A percentile compares a stretch with the other conserved stretches of the same genome.
Evolutionary conservation across 2,329 filamentous ascomycete species (phyloP).

Genomic region (Aspergillus sp.): DNA sequence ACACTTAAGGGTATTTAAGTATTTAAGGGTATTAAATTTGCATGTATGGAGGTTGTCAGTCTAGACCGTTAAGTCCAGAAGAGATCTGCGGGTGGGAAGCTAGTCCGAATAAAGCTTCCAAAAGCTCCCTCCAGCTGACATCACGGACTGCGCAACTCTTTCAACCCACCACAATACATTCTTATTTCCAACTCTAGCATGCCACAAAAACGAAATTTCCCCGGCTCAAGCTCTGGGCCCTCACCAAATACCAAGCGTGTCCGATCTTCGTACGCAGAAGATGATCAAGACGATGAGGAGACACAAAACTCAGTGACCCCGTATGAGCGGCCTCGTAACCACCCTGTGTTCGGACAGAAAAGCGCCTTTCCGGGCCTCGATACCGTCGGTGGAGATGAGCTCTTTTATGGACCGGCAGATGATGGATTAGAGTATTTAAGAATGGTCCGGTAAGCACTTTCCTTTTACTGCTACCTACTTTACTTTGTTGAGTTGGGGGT

Average conservation of each 20-base stretch:
- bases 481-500: constrained; percentile 3
- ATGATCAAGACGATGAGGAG: constrained; percentile 28
- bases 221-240: constrained; percentile 15
- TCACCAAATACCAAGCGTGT: constrained; percentile 30
- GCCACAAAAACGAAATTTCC: constrained; percentile 36
- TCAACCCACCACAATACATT: background rate
- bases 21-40: too few species aligned
- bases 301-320: constrained; percentile 14
- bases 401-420: constrained; percentile 66
- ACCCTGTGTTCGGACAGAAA: constrained; percentile 70
- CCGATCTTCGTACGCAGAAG: constrained; percentile 30
- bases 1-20: too few species aligned
- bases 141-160: background rate
- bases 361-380: constrained; percentile 68
- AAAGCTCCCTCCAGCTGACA: background rate
- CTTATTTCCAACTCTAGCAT: constrained; percentile 19
- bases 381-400: constrained; percentile 49
- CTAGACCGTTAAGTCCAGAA: background rate
- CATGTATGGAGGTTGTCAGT: background rate
- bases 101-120: background rate
- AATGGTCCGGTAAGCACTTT: constrained; percentile 64
- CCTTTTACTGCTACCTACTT: constrained; percentile 27
- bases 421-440: constrained; percentile 70
- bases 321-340: constrained; percentile 48
- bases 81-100: background rate